These are phyloP conservation scores for Ustilago cynodontis DNA, from an alignment of 1,284 basidiomycete species.

Conservation along the genomic window DNA sequence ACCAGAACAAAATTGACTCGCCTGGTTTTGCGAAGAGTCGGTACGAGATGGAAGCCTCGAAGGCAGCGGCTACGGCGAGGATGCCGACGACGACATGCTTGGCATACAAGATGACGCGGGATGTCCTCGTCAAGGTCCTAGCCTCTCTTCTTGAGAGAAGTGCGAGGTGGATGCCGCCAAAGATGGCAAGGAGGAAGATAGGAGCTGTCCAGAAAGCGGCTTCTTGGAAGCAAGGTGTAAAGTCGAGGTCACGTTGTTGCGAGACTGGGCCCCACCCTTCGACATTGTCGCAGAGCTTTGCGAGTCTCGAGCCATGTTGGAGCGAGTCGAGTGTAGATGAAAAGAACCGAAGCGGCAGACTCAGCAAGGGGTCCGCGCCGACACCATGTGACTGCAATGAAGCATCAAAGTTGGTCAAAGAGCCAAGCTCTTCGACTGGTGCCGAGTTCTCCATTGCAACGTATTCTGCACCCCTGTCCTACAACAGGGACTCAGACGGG, in stretches of 20 bases:
- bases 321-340: constrained; percentile 27
- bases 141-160: constrained; percentile 25
- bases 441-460: constrained; percentile 27
- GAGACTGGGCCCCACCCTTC: constrained; percentile 78
- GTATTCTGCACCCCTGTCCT: background rate
- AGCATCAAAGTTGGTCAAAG: constrained; percentile 23
- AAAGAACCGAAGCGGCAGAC: constrained; percentile 33
- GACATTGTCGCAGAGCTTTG: constrained; percentile 36
- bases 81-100: constrained; percentile 73
- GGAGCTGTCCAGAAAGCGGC: constrained; percentile 67
- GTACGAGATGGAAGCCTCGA: constrained; percentile 70
- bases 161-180: constrained; percentile 44
- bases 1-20: constrained; percentile 53
- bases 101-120: constrained; percentile 47
- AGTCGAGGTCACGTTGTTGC: constrained; percentile 78
- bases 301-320: constrained; percentile 9
- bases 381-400: constrained; percentile 27
- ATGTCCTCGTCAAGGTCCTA: constrained; percentile 36
- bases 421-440: constrained; percentile 37
- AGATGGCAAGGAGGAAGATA: constrained; percentile 52
- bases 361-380: constrained; percentile 28
- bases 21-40: constrained; percentile 42
- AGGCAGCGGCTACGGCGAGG: constrained; percentile 75
- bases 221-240: constrained; percentile 86
- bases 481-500: background rate